Base-by-base conservation (phyloP, 495 filamentous ascomycete species). In the Thermochaetoides thermophila region DNA sequence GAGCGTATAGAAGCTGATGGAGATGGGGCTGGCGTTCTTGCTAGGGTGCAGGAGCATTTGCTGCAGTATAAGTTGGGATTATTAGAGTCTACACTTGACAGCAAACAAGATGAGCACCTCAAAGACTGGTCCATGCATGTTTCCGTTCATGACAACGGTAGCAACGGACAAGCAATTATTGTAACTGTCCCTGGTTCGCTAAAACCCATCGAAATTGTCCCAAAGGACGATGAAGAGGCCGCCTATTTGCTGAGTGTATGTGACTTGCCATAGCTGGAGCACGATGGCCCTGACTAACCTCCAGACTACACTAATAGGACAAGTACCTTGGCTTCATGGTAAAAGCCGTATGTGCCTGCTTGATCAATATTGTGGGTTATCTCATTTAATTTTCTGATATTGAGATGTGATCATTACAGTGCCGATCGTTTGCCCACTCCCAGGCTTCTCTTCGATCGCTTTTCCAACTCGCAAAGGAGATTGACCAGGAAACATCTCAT, bases 261-360 rank as follows among this genome's bases (percentile, higher is more conserved):
- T 17, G 15, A 9, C 1, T 29, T n/a, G 6, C 15, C 3, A 0
- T 2, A 13, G 17, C 15, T 4, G 20, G 2, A 18, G 13, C 7
- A 17, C 11, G 16, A 2, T 12, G 5, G 5, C n/a, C 17, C 0
- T 10, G n/a, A 16, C 5, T 9, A 24, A 18, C 11, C 20, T 13
- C 1, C 4, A 23, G 6, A 10, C n/a, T 20, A 17, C 19, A 13
- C 3, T 7, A 17, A 14, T 30, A 43, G 46, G 35, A 43, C 19
- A 15, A 42, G 2, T 44, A 39, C 24, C 32, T 50, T 6, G 40
- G 44, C 0, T 47, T 42, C 24, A 42, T 50, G 29, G 18, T 12
- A 22, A 42, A 42, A 10, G 18, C 40, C 1, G 45, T 44, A 29
- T 10, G 35, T 35, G n/a, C 17, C 5, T 21, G 12, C 4, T 17